Conservation (phyloP, 1,284 basidiomycete genomes). For the Boletus smithii region DNA sequence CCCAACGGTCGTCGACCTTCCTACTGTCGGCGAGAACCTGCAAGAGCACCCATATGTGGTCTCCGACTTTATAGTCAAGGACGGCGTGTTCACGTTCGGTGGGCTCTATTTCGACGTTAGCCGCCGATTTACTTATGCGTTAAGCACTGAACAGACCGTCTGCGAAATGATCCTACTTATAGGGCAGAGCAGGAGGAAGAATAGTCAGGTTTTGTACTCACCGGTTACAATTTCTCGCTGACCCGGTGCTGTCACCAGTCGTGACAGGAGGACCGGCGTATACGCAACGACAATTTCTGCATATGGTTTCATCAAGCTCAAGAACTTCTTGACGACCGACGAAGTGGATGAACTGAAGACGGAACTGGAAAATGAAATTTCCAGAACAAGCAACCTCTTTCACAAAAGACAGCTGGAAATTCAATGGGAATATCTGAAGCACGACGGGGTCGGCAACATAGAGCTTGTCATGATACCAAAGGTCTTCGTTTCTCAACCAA, state of each 20-base stretch:
- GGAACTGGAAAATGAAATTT: slow-evolving; percentile 14
- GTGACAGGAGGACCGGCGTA: slow-evolving; percentile 12
- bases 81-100: slow-evolving; percentile 20
- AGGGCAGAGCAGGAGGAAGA: slow-evolving; percentile 11
- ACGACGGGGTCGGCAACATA: slow-evolving; percentile 13
- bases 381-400: slow-evolving; percentile 1
- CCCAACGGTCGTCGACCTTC: slow-evolving; percentile 12
- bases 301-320: slow-evolving; percentile 21
- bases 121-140: not conserved
- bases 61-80: slow-evolving; percentile 20
- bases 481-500: slow-evolving; percentile 10
- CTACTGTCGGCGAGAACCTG: slow-evolving; percentile 20
- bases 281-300: slow-evolving; percentile 19
- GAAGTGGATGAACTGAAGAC: slow-evolving; percentile 18
- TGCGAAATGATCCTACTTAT: slow-evolving; percentile 18
- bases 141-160: slow-evolving; percentile 1
- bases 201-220: slow-evolving; percentile 12
- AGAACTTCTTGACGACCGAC: slow-evolving; percentile 12
- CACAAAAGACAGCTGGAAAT: slow-evolving; percentile 18
- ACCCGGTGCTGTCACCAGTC: not conserved
- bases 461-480: slow-evolving; percentile 23
- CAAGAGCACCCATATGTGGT: slow-evolving; percentile 16
- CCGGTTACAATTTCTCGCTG: not conserved
- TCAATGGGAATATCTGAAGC: slow-evolving; percentile 10
- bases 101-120: not conserved